Evolutionary conservation across 495 filamentous ascomycete genomes (phyloP), one percentile per base, ranked within the genome.

Genomic region (Bacidia rubella): DNA sequence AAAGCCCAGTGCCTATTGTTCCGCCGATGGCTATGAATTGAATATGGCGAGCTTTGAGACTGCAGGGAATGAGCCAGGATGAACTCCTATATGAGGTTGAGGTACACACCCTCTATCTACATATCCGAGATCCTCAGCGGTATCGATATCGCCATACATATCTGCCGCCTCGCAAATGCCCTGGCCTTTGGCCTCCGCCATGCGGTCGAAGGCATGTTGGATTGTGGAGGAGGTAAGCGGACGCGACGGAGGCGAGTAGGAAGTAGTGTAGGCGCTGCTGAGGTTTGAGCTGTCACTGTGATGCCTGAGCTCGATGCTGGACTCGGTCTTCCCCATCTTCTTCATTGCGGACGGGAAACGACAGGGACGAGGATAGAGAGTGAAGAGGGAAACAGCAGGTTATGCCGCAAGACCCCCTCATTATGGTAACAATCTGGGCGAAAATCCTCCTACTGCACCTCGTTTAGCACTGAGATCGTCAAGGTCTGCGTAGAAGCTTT

Each of bases 21-120:
- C 80, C 80, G 54, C 81, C 82, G 3, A 86, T 68, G 0, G 82
- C 80, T 55, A 84, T 82, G 53, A 86, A 73, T 62, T 84, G 79
- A 23, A 82, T 69, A 57, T 83, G 81, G 45, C 80, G 72, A 17
- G 68, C 78, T 53, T 70, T 68, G 44, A 74, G 58, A 44, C 41
- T 44, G 20, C 41, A 20, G 17, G 5, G 5, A 17, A 17, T 44
- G 9, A 44, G 17, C 41, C 5, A 44, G 12, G 17, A 9, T 9
- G 7, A 9, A 44, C 15, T 17, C 5, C 17, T 44, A 20, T 44
- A 7, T 44, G 41, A n/a, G 41, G 19, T 17, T 5, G 15, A 17
- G n/a, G 9, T 44, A 17, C 41, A 17, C 17, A 44, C 41, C 41
- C 41, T 44, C 41, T n/a, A 9, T 44, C 20, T n/a, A 44, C 41